phyloP scores from a whole-genome alignment of 345 rosid genomes.

The Eucalyptus regnans region DNA sequence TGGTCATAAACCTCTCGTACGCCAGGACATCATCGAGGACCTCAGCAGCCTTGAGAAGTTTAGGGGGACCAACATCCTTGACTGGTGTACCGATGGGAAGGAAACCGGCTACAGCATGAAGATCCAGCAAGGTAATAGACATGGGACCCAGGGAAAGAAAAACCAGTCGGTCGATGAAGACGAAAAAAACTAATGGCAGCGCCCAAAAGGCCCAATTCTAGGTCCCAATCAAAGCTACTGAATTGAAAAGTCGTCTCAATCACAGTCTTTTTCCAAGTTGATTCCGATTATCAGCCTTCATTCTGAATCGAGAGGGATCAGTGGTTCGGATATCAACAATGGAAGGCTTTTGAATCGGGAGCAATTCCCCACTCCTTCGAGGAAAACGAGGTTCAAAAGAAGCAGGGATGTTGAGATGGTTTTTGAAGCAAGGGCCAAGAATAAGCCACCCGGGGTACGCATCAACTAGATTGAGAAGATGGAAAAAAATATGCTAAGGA shows the following conservation, averaged over 20 bases:
- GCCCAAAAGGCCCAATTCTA: neutral
- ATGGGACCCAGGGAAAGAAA: neutral
- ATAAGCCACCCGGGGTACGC: neutral
- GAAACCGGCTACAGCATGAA: neutral
- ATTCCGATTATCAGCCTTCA: neutral
- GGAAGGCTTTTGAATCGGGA: neutral
- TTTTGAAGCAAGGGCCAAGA: neutral
- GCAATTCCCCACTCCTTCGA: neutral
- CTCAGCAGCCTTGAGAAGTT: too few species aligned
- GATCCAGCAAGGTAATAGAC: neutral
- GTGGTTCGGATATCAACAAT: neutral
- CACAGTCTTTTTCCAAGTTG: neutral
- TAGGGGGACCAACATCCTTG: too few species aligned
- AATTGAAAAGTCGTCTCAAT: neutral
- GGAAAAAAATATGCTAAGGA: neutral
- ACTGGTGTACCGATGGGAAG: neutral
- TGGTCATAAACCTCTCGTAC: too few species aligned
- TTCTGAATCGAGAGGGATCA: neutral
- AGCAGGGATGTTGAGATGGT: neutral
- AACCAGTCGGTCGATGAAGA: neutral
- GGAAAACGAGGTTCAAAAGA: neutral
- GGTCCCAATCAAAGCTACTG: too few species aligned
- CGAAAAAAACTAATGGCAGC: neutral
- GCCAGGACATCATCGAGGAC: too few species aligned
- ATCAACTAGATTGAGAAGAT: neutral